Conservation (phyloP, 169 alveolate genomes). For the Amoebophrya sp. region DNA sequence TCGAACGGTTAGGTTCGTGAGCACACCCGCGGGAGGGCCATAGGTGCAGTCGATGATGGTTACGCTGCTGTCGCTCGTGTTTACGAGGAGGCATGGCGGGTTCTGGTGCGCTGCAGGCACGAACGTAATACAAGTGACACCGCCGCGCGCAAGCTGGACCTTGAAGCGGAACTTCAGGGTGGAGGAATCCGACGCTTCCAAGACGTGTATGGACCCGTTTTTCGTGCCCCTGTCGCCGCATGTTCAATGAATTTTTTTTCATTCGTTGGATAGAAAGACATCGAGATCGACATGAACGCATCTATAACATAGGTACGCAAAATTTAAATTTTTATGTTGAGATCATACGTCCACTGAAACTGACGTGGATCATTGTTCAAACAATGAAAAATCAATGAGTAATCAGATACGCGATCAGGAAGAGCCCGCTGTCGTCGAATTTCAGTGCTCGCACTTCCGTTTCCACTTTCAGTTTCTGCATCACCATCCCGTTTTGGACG, state of each 20-base stretch:
- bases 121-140: slow-evolving; percentile 39
- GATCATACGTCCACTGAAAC: too few relatives aligned
- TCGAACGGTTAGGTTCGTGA: slow-evolving; percentile 35
- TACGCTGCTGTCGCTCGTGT: slow-evolving; percentile 36
- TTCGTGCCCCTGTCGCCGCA: slow-evolving; percentile 12
- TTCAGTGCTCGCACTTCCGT: slow-evolving; percentile 37
- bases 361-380: too few relatives aligned
- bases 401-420: slow-evolving; percentile 31
- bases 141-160: slow-evolving; percentile 18
- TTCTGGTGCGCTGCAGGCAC: slow-evolving; percentile 33
- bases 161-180: slow-evolving; percentile 34
- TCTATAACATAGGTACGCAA: too few relatives aligned
- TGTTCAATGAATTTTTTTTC: too few relatives aligned
- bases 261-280: too few relatives aligned
- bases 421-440: slow-evolving; percentile 42
- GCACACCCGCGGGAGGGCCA: slow-evolving; percentile 29
- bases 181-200: slow-evolving; percentile 33
- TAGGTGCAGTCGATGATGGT: slow-evolving; percentile 37
- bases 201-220: slow-evolving; percentile 13
- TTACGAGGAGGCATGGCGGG: slow-evolving; percentile 34
- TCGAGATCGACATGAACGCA: too few relatives aligned
- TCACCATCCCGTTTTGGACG: slow-evolving; percentile 36
- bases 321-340: too few relatives aligned
- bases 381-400: too few relatives aligned
- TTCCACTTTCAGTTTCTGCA: slow-evolving; percentile 37